Conservation (phyloP, 306 rosid genomes). For the Gynostemma pentaphyllum region DNA sequence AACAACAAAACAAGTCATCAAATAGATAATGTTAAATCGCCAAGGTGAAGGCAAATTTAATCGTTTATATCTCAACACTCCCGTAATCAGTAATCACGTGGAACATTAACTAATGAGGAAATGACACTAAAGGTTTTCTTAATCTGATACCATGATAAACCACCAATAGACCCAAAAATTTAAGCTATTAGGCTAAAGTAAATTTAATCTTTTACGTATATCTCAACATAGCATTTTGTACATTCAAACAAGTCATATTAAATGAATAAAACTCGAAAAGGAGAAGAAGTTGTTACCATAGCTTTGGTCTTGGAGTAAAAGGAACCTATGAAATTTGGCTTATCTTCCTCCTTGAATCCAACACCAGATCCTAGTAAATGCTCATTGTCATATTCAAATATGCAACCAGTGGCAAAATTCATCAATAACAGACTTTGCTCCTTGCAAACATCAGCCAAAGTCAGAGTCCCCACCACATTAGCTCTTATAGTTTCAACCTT, state of each 20-base stretch:
- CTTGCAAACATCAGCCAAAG: constrained; percentile 57
- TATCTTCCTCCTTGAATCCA: constrained; percentile 68
- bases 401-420: constrained; percentile 75
- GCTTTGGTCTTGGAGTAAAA: constrained; percentile 69
- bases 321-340: constrained; percentile 53
- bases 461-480: constrained; percentile 51
- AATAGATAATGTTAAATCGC: too few species aligned
- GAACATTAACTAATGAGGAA: too few species aligned
- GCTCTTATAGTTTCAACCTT: constrained; percentile 48
- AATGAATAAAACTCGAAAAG: not conserved
- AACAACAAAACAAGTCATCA: too few species aligned
- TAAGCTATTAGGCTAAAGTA: too few species aligned
- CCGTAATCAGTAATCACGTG: too few species aligned
- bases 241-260: not conserved
- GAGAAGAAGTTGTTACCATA: constrained; percentile 31
- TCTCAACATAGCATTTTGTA: too few species aligned
- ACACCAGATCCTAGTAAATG: constrained; percentile 46
- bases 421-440: constrained; percentile 37
- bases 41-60: too few species aligned
- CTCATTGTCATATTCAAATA: constrained; percentile 52
- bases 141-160: too few species aligned
- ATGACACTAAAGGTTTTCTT: too few species aligned
- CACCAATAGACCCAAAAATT: too few species aligned
- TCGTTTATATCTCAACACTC: too few species aligned
- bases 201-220: too few species aligned